These are phyloP conservation scores for Arthrinium phaeospermum DNA, from an alignment of 2,329 filamentous ascomycete genomes.

Conservation along the genomic window DNA sequence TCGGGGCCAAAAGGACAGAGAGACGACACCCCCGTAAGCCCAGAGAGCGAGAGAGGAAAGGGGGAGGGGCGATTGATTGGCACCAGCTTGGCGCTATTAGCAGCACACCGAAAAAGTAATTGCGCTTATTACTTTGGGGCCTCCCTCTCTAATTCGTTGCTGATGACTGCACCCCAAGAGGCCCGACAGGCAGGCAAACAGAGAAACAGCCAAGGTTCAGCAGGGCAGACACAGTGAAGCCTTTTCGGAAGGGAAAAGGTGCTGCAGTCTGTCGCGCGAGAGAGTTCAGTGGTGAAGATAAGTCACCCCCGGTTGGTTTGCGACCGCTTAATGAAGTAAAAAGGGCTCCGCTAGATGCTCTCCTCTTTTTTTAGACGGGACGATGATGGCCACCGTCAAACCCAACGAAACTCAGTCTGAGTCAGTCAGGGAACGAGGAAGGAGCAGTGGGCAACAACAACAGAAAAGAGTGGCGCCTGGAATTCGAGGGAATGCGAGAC, in stretches of 20 bases:
- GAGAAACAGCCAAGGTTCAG: conserved; percentile 2
- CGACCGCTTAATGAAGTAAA: conserved; percentile 10
- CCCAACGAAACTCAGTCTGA: conserved; percentile 42
- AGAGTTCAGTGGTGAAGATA: conserved; percentile 12
- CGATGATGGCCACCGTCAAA: conserved; percentile 42
- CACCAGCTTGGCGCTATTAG: conserved; percentile 15
- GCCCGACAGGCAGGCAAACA: conserved; percentile 16
- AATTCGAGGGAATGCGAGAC: conserved; percentile 29
- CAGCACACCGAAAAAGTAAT: conserved; percentile 8
- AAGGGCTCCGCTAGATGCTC: conserved; percentile 8
- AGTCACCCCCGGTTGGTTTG: conserved; percentile 6
- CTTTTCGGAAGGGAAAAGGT: conserved; percentile 7
- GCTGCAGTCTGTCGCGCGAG: conserved; percentile 5
- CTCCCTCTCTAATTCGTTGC: conserved; percentile 11
- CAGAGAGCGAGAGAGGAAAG: background rate
- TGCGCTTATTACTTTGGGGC: conserved; percentile 6
- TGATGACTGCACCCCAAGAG: conserved; percentile 12
- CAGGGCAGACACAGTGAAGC: background rate
- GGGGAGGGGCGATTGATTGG: conserved; percentile 12
- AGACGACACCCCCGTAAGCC: conserved; percentile 9
- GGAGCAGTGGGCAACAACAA: conserved; percentile 15
- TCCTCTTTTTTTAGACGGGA: conserved; percentile 18
- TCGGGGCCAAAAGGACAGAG: conserved; percentile 22
- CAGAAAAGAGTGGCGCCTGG: conserved; percentile 25
- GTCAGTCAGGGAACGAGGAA: conserved; percentile 32